phyloP scores from a whole-genome alignment of 2,329 filamentous ascomycete genomes.

The Epichloe amarillans region DNA sequence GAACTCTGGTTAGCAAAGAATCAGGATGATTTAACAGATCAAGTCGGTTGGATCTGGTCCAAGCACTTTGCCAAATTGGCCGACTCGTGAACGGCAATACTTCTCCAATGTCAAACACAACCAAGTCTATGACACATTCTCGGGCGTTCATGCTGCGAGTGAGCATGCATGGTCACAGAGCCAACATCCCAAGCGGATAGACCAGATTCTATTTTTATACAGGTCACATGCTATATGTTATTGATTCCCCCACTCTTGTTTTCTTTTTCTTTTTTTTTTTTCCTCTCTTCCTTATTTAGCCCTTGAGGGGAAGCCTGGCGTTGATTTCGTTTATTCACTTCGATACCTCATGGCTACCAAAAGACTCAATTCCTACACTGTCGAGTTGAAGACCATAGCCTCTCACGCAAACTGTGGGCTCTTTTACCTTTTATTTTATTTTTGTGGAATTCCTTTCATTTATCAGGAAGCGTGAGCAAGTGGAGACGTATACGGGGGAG shows the following conservation, averaged over 20 bases:
- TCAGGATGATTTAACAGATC: constrained; percentile 70
- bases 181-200: too few species aligned
- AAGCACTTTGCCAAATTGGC: constrained; percentile 78
- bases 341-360: background rate
- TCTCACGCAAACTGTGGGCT: background rate
- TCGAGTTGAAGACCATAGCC: background rate
- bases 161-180: background rate
- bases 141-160: background rate
- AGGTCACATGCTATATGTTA: too few species aligned
- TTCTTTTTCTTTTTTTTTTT: background rate
- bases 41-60: constrained; percentile 97
- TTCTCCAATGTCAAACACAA: background rate
- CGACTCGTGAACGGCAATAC: constrained; percentile 24
- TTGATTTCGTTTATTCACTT: background rate
- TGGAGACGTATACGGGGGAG: background rate
- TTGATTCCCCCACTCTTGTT: background rate
- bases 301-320: background rate
- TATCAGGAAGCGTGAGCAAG: background rate
- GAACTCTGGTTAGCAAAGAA: constrained; percentile 97
- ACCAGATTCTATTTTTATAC: too few species aligned
- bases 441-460: background rate
- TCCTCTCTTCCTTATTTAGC: background rate
- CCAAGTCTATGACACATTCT: too few species aligned
- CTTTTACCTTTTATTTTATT: background rate
- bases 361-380: background rate